A percentile compares a stretch with the other conserved stretches of the same genome.
Conservation (phyloP, 148 eudicot species). For the Polygonum maritimum region DNA sequence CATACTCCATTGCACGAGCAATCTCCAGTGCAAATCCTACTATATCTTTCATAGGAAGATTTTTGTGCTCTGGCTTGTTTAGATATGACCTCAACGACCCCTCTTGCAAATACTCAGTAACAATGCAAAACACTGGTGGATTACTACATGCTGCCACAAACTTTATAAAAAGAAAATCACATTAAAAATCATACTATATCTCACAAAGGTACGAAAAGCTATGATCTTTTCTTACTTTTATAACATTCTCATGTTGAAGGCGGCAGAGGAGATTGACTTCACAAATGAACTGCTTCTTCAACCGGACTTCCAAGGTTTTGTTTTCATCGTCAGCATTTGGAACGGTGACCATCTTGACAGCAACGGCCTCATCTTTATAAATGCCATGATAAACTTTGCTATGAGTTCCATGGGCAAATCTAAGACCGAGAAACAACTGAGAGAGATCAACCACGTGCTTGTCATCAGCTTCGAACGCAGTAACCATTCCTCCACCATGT, state of each 20-base stretch:
- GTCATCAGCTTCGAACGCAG: conserved; percentile 33
- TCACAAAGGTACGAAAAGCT: background rate
- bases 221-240: conserved; percentile 44
- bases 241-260: conserved; percentile 69
- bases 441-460: conserved; percentile 49
- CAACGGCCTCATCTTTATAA: conserved; percentile 55
- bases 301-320: conserved; percentile 31
- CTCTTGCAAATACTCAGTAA: conserved; percentile 72
- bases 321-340: conserved; percentile 52
- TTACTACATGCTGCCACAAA: conserved; percentile 80
- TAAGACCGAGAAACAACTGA: conserved; percentile 44
- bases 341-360: conserved; percentile 49
- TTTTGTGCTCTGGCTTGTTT: conserved; percentile 62
- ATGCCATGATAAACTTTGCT: conserved; percentile 62
- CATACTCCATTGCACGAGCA: conserved; percentile 86
- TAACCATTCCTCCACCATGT: conserved; percentile 35
- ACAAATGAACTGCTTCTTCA: conserved; percentile 68
- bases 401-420: conserved; percentile 63
- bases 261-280: conserved; percentile 75
- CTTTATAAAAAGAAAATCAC: conserved; percentile 19
- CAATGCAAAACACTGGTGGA: conserved; percentile 63
- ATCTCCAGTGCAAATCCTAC: conserved; percentile 61
- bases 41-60: conserved; percentile 47
- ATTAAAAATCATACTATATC: background rate
- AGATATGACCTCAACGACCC: conserved; percentile 83